Conservation (phyloP, 2,329 filamentous ascomycete genomes). For the Pseudocercospora vitis region DNA sequence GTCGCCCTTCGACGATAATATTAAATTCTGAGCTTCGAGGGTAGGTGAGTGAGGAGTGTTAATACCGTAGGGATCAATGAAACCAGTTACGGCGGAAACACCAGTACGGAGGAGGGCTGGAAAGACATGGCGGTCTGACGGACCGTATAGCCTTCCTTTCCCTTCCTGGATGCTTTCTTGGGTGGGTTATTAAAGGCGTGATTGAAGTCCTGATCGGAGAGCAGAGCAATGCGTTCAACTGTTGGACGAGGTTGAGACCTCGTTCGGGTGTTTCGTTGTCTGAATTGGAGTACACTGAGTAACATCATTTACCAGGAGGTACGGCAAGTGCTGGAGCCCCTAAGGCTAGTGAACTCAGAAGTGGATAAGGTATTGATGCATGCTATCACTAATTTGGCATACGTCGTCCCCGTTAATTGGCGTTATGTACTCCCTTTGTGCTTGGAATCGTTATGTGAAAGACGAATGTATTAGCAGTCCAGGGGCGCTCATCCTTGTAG, state of each 20-base stretch:
- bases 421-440: no score
- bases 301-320: no score
- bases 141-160: constrained; percentile 52
- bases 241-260: constrained; percentile 35
- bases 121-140: constrained; percentile 59
- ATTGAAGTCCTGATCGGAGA: constrained; percentile 49
- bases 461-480: no score
- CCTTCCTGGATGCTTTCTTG: constrained; percentile 35
- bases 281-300: not conserved
- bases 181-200: constrained; percentile 24
- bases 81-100: constrained; percentile 46
- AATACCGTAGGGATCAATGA: constrained; percentile 54
- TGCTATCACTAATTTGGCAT: no score
- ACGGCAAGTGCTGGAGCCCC: no score
- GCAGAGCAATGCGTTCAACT: constrained; percentile 43
- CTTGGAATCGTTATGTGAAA: no score
- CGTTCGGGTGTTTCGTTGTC: constrained; percentile 14
- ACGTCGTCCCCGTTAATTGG: no score
- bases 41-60: constrained; percentile 59
- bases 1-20: constrained; percentile 51
- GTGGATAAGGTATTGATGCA: no score
- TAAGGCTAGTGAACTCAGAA: no score
- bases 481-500: no score
- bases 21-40: constrained; percentile 57
- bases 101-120: constrained; percentile 57